phyloP scores from a whole-genome alignment of 2,329 filamentous ascomycete species.

The Herpotrichia juniperi region DNA sequence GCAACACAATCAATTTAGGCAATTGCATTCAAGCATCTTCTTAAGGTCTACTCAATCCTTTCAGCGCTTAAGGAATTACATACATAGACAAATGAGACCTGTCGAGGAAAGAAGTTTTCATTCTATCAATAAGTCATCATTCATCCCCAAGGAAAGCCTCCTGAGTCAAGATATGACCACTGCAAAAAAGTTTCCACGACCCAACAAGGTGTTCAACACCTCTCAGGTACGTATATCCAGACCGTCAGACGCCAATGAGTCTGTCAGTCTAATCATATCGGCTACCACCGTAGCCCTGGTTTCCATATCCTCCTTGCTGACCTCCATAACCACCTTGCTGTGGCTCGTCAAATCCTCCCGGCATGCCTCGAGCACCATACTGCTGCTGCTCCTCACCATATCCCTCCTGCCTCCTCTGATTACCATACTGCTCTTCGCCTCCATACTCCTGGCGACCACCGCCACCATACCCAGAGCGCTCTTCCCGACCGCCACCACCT shows the following conservation, averaged over 20 bases:
- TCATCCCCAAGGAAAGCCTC: no score
- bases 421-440: conserved; percentile 1
- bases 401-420: not conserved
- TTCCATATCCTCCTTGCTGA: conserved; percentile 1
- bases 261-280: conserved; percentile 1
- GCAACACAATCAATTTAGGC: no score
- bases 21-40: no score
- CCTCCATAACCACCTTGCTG: not conserved
- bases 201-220: not conserved
- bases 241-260: not conserved
- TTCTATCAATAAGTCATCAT: not conserved
- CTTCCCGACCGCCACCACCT: conserved; percentile 4
- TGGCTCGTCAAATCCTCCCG: not conserved
- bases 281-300: conserved; percentile 3
- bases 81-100: no score
- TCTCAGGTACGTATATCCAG: not conserved
- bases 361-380: not conserved
- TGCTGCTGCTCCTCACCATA: not conserved
- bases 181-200: not conserved
- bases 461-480: conserved; percentile 2
- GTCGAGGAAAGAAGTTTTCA: no score
- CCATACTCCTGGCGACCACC: conserved; percentile 12
- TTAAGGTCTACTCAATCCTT: no score
- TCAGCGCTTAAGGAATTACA: no score
- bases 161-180: no score